These are phyloP conservation scores for Ilyonectria mors-panacis DNA, from an alignment of 2,329 filamentous ascomycete genomes.

Conservation along the genomic window DNA sequence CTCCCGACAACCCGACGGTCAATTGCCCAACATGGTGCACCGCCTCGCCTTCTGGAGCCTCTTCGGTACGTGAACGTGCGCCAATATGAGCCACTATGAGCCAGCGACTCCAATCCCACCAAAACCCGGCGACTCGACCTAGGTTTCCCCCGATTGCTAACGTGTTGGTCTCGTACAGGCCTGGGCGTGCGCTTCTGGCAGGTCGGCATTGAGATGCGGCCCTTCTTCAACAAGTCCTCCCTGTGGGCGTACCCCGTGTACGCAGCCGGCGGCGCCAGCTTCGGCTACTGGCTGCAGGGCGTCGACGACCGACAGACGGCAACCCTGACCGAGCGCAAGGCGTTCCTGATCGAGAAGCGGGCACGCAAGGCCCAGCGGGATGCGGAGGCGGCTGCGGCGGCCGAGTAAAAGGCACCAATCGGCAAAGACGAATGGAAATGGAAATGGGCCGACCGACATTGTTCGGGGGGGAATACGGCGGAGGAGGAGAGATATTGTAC, in stretches of 20 bases:
- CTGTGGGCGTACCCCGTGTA: slow-evolving; percentile 96
- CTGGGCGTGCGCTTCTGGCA: slow-evolving; percentile 95
- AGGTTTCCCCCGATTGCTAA: slow-evolving; percentile 26
- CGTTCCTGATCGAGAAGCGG: slow-evolving; percentile 89
- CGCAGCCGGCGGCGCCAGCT: slow-evolving; percentile 86
- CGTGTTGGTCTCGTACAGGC: slow-evolving; percentile 67
- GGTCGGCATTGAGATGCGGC: slow-evolving; percentile 98
- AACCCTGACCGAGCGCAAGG: slow-evolving; percentile 84
- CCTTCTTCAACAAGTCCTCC: slow-evolving; percentile 86
- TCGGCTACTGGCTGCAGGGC: slow-evolving; percentile 97
- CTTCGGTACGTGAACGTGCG: slow-evolving; percentile 77
- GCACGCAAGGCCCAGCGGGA: slow-evolving; percentile 71
- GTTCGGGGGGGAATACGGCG: not conserved
- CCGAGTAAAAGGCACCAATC: slow-evolving; percentile 38
- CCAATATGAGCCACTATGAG: slow-evolving; percentile 30
- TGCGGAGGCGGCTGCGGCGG: slow-evolving; percentile 38
- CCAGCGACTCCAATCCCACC: not conserved
- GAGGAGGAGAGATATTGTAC: slow-evolving; percentile 38
- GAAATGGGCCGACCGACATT: slow-evolving; percentile 11
- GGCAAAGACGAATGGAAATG: slow-evolving; percentile 16
- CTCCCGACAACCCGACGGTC: slow-evolving; percentile 37
- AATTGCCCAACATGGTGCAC: slow-evolving; percentile 68
- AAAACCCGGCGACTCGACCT: not conserved
- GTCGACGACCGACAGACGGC: slow-evolving; percentile 87
- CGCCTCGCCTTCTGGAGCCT: slow-evolving; percentile 87